Evolutionary conservation across 371 early-diverging fungal genomes (phyloP), one percentile per base, ranked within the genome.

Genomic region (Rhizopus delemar): DNA sequence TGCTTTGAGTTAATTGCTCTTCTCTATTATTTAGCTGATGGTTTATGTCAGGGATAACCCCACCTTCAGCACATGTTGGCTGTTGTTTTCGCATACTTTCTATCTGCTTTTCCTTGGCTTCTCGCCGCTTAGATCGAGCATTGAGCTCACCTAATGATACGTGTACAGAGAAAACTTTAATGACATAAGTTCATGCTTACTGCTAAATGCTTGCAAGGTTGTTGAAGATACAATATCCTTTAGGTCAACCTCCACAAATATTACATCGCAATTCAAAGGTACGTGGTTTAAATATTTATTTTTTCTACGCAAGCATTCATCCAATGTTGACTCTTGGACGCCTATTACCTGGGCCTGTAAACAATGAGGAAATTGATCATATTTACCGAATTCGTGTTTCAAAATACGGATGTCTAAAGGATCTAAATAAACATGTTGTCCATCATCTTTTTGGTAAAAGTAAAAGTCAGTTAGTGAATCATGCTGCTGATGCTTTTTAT

Each of bases 381-480:
- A 93, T 5, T 70, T 75, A 0, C 81, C 86, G 63, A 83, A 90
- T 57, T 91, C 90, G 34, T 89, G 81, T 54, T 89, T 90, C 48
- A 98, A 68, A 13, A 96, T 81, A 29, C 90, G 89, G 66, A 92
- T 87, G 69, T 95, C 92, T 11, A 97, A 73, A 8, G 97, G 96
- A 60, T 96, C 93, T 36, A 98, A 80, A 66, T 93, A 98, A n/a
- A 93, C 73, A 70, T 91, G 93, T 61, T 93, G 93, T 6, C 97
- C 98, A 70, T 94, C 95, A 3, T 81, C 77, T 0, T 91, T 81
- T 66, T 95, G 96, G 63, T 90, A 93, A 70, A 91, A 94, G 71
- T 85, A 89, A 59, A 80, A 91, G 38, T 74, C 71, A 3, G 49
- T 58, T 1, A 60, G 15, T 11, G 68, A 8, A 13, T 5, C 15